Percentiles rank a stretch among this genome's conserved stretches.
Conservation (phyloP, 192 early-diverging fungal genomes). For the Phycomyces blakesleeanus region DNA sequence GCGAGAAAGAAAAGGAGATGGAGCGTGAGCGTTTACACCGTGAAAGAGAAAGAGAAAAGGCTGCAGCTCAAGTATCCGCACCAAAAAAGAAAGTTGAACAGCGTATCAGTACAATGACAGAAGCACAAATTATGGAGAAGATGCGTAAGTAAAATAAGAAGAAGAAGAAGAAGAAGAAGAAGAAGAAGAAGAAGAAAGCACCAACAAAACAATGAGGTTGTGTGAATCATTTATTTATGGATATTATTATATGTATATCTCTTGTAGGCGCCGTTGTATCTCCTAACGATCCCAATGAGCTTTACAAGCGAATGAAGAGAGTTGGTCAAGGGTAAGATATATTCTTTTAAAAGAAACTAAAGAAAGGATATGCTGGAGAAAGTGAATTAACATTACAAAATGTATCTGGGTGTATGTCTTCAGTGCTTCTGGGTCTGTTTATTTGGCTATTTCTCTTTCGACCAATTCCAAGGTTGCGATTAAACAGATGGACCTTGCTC, state of each 20-base stretch:
- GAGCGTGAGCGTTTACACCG: constrained; percentile 16
- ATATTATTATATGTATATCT: no score
- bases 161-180: constrained; percentile 72
- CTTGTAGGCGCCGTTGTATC: constrained; percentile 79
- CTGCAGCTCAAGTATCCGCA: constrained; percentile 32
- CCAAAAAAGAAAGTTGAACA: constrained; percentile 65
- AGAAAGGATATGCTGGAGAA: no score
- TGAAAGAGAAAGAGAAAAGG: constrained; percentile 27
- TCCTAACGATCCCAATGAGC: constrained; percentile 77
- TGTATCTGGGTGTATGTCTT: neutral
- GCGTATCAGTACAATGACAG: constrained; percentile 80
- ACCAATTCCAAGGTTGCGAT: constrained; percentile 80
- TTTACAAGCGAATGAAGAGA: constrained; percentile 94
- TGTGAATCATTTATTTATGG: no score
- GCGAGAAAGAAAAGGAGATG: constrained; percentile 8
- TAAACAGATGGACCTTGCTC: constrained; percentile 87
- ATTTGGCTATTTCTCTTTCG: constrained; percentile 74
- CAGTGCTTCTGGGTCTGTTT: constrained; percentile 93
- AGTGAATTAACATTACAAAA: no score
- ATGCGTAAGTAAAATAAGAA: constrained; percentile 58
- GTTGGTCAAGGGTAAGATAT: constrained; percentile 93
- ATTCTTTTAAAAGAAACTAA: neutral
- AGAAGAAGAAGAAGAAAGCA: constrained; percentile 59
- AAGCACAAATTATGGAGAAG: constrained; percentile 81
- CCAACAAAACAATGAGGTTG: no score